Base-by-base conservation (phyloP, 768 basidiomycete species). In the Russula virescens region DNA sequence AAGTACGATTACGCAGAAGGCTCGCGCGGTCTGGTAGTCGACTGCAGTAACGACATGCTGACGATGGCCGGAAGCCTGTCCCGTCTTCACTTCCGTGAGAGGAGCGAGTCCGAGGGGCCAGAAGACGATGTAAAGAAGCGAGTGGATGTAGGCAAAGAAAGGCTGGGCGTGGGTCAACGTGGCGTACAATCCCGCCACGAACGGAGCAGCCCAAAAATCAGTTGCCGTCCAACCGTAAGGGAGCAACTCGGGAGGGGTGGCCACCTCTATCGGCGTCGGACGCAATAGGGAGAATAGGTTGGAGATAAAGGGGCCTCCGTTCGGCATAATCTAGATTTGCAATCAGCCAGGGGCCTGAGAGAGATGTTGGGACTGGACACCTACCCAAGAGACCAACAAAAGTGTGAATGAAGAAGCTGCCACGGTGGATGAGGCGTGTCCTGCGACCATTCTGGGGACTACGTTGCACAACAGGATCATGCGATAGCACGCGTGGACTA, bases 91-190 rank as follows among this genome's bases (percentile, higher is more conserved):
- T 31, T 63, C 64, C n/a, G 55, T 48, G 55, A 65, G 25, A 28
- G 38, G 35, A 21, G 54, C 54, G 57, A 58, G 56, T 45, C 66
- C 57, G 31, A 67, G 28, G 28, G 64, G 59, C 25, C 58, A 64
- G 61, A 64, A 35, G 69, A 68, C 59, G 23, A 50, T n/a, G 47
- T 59, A 69, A 28, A 62, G 56, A 23, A 64, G 64, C 3, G 50
- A 25, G 60, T 59, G 68, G 42, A 64, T 42, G 45, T 50, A 49
- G 40, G 74, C 64, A 35, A 68, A 94, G 73, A 89, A 88, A 0
- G 92, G 89, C 71, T 95, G 92, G 2, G 89, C 86, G 65, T 94
- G 91, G 10, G 92, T 94, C 55, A 94, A 80, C 61, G 86, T 81
- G 57, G 93, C 86, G 70, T 91, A 94, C 11, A 94, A 71, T 1